phyloP scores from a whole-genome alignment of 1,284 basidiomycete genomes.

The Rhodotorula sp. region DNA sequence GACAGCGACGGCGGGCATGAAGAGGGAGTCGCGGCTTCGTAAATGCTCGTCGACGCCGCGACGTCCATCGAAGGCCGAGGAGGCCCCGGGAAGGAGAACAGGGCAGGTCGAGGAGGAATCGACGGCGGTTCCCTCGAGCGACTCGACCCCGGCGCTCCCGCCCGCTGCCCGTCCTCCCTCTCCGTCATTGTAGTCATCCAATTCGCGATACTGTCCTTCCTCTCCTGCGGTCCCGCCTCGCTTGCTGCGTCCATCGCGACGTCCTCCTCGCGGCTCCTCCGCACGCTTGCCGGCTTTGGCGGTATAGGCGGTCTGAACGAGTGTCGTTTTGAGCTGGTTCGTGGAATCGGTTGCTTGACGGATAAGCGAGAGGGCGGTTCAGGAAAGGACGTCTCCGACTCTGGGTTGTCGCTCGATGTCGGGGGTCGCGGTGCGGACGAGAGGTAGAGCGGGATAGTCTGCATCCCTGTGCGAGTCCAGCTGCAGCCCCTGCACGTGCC shows the following conservation, averaged over 20 bases:
- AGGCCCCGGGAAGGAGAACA: neutral
- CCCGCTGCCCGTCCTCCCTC: neutral
- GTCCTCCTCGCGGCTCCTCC: neutral
- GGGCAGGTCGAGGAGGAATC: constrained; percentile 4
- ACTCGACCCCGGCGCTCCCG: neutral
- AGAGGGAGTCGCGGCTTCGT: constrained; percentile 4
- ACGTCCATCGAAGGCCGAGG: neutral
- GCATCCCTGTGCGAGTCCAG: neutral
- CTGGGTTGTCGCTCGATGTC: neutral
- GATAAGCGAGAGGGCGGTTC: constrained; percentile 5
- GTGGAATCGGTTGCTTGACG: neutral
- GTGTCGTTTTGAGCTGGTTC: neutral
- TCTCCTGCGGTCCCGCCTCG: neutral
- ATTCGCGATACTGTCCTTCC: neutral
- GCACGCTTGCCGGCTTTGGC: constrained; percentile 1
- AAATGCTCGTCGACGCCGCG: neutral
- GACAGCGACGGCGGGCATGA: constrained; percentile 8
- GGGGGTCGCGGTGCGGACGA: neutral
- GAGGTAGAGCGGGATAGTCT: constrained; percentile 2
- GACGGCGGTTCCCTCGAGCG: constrained; percentile 7
- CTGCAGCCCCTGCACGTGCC: too few relatives aligned
- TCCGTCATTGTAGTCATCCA: neutral
- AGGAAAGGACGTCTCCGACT: constrained; percentile 9
- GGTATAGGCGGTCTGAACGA: constrained; percentile 10
- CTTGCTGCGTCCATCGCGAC: neutral